Conservation (phyloP, 2,329 filamentous ascomycete species). For the Piedraia hortae region DNA sequence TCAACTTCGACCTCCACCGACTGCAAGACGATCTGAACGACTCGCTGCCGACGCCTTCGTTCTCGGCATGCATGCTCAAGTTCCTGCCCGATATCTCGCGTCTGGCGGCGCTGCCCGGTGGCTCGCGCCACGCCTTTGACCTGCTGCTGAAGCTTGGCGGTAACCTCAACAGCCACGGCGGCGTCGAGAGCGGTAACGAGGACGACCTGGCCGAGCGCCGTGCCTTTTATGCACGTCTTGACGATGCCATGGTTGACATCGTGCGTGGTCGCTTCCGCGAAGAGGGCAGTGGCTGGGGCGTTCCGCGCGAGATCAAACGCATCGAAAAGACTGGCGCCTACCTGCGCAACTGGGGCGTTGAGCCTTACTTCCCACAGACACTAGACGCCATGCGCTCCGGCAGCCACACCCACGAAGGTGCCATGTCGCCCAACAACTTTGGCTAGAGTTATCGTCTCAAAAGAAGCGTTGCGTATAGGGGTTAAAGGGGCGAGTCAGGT, state of each 20-base stretch:
- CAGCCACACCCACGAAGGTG: slow-evolving; percentile 1
- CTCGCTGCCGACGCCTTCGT: slow-evolving; percentile 24
- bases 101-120: slow-evolving; percentile 20
- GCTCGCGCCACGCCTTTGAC: slow-evolving; percentile 24
- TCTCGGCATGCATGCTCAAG: slow-evolving; percentile 26
- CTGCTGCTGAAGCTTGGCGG: slow-evolving; percentile 27
- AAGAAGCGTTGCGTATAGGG: no score
- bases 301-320: slow-evolving; percentile 25
- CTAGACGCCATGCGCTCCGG: slow-evolving; percentile 21
- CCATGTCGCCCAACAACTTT: neutral
- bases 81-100: slow-evolving; percentile 26
- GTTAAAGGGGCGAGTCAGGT: no score
- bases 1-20: slow-evolving; percentile 28
- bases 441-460: no score
- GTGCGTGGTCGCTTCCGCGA: slow-evolving; percentile 22
- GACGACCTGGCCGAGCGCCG: slow-evolving; percentile 21
- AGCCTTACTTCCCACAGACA: slow-evolving; percentile 25
- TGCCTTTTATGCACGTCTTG: slow-evolving; percentile 22
- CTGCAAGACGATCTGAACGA: slow-evolving; percentile 28
- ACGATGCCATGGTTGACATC: slow-evolving; percentile 24
- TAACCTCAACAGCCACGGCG: slow-evolving; percentile 27
- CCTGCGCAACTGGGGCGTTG: slow-evolving; percentile 23
- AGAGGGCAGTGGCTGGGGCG: slow-evolving; percentile 24
- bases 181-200: slow-evolving; percentile 21
- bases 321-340: slow-evolving; percentile 28